These are phyloP conservation scores for Ophiostoma piceae DNA, from an alignment of 2,329 filamentous ascomycete genomes.

Conservation along the genomic window DNA sequence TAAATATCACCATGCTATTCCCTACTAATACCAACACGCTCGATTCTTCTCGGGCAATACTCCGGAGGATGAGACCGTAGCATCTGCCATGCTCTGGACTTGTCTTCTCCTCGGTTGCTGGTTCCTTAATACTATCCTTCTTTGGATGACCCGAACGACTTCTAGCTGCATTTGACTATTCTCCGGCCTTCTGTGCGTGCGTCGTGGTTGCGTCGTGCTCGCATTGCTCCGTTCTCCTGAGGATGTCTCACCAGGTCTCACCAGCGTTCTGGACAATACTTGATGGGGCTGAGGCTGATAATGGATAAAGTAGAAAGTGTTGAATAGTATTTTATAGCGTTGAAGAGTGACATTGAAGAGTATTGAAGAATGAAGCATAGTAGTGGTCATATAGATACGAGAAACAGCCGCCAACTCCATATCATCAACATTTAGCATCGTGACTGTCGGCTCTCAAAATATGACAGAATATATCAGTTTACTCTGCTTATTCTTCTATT, in stretches of 20 bases:
- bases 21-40: neutral
- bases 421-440: too few species aligned
- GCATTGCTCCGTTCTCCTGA: neutral
- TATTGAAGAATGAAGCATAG: neutral
- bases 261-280: neutral
- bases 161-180: neutral
- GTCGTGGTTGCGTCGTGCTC: neutral
- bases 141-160: neutral
- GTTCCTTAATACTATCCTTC: neutral
- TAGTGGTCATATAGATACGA: neutral
- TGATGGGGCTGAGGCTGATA: neutral
- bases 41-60: neutral
- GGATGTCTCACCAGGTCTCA: neutral
- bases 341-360: too few species aligned
- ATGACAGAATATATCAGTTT: neutral
- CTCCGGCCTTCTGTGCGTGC: neutral
- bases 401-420: too few species aligned
- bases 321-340: too few species aligned
- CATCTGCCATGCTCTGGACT: neutral
- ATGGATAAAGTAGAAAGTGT: neutral
- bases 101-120: neutral
- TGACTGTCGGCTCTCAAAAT: neutral
- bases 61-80: neutral
- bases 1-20: neutral
- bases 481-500: neutral